Evolutionary conservation across 2,329 filamentous ascomycete genomes (phyloP).

Genomic region (Camillea tinctor): DNA sequence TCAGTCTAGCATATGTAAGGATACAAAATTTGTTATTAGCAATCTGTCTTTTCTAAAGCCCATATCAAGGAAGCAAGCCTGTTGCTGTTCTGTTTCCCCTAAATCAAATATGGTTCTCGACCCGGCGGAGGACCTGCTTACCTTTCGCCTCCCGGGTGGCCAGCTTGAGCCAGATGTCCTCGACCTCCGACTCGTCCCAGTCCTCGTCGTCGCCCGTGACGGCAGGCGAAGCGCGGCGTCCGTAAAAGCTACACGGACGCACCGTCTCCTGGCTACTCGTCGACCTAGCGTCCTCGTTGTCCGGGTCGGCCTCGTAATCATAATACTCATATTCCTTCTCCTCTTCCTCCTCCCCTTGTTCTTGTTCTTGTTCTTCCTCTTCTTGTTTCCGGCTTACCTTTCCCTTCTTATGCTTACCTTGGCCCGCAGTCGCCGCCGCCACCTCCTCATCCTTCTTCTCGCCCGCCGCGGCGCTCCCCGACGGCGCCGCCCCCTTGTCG

Average conservation of each 20-base stretch:
- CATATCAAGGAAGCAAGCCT: not conserved
- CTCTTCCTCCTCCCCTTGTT: not conserved
- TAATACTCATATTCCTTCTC: too few species aligned
- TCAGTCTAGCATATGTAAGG: too few species aligned
- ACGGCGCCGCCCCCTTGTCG: not conserved
- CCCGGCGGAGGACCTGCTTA: slow-evolving; percentile 1
- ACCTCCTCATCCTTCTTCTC: not conserved
- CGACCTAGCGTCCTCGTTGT: not conserved
- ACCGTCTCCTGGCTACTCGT: not conserved
- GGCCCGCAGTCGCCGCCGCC: too few species aligned
- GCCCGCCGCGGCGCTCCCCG: not conserved
- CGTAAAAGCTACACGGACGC: not conserved
- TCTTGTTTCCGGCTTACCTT: not conserved
- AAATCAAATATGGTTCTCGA: not conserved
- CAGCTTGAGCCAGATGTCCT: slow-evolving; percentile 23
- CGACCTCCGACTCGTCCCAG: not conserved
- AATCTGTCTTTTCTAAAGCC: not conserved
- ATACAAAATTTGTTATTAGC: too few species aligned
- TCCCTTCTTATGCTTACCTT: not conserved
- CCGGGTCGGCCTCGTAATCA: not conserved
- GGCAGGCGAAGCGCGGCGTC: not conserved
- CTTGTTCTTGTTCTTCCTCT: not conserved
- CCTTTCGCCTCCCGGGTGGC: slow-evolving; percentile 12
- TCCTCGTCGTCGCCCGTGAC: not conserved
- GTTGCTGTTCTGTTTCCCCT: not conserved